Evolutionary conservation across 1,284 basidiomycete genomes (phyloP), one percentile per base, ranked within the genome.

Genomic region (Pseudozyma tsukubaensis): DNA sequence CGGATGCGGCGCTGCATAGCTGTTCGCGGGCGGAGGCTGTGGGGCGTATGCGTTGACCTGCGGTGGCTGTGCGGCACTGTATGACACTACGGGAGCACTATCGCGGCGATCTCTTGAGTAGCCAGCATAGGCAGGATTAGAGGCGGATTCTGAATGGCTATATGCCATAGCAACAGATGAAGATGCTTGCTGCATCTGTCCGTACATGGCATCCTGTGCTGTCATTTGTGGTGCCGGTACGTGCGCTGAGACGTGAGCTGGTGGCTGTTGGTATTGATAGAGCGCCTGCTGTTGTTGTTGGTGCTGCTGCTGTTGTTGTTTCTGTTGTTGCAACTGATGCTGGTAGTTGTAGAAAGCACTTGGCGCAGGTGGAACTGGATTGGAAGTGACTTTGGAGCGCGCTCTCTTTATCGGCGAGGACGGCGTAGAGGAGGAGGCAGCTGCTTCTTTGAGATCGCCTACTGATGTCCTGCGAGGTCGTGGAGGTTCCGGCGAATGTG

Each of bases 291-390:
- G 73, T 16, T 67, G 63, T 35, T 59, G 63, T 13, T 50, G 62
- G 4, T 61, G 50, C 10, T 43, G 50, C n/a, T 61, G 67, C 8
- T 54, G 58, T 29, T 65, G 59, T 12, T 64, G 56, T 35, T 70
- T 57, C 3, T 68, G 71, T 43, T 69, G 71, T 37, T 72, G 69
- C 37, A 63, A 44, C 61, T 76, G 69, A 42, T 76, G 69, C 53
- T 73, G 70, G 21, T 73, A 73, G 18, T 76, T 72, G 58, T 66
- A 70, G 37, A 70, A 68, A 16, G 74, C 69, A 51, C 64, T 77
- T 0, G 61, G 75, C 1, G 69, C 64, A 3, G 71, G 70, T 4
- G 71, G 24, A 29, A 29, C 24, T 29, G 24, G 72, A 11, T 60
- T 76, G 40, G 68, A 72, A 21, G 57, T 50, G 44, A 66, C 69